Conservation (phyloP, 495 filamentous ascomycete species). For the Aspergillus campestris region DNA sequence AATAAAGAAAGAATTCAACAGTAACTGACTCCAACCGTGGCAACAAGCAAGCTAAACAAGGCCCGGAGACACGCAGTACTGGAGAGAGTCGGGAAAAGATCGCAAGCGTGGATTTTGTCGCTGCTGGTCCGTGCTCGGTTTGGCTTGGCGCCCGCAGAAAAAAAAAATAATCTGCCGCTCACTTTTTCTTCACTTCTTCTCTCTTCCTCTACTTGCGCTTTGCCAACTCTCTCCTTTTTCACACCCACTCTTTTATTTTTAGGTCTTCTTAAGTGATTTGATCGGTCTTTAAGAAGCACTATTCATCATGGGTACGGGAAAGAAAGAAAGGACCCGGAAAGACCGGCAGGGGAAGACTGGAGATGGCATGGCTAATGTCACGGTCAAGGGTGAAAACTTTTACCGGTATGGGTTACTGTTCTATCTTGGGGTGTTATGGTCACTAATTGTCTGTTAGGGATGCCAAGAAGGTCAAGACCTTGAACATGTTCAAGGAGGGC, state of each 20-base stretch:
- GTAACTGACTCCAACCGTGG: not conserved
- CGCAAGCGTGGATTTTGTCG: slow-evolving; percentile 35
- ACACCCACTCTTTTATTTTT: slow-evolving; percentile 23
- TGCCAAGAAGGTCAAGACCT: slow-evolving; percentile 77
- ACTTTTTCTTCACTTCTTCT: slow-evolving; percentile 25
- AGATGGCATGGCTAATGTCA: slow-evolving; percentile 86
- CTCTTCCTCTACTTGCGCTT: slow-evolving; percentile 30
- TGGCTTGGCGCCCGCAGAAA: slow-evolving; percentile 26
- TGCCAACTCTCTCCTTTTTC: slow-evolving; percentile 22
- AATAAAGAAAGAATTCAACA: slow-evolving; percentile 1
- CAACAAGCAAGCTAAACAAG: slow-evolving; percentile 5
- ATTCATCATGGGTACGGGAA: slow-evolving; percentile 78
- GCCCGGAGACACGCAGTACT: slow-evolving; percentile 9
- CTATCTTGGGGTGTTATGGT: not conserved
- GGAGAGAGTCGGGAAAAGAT: slow-evolving; percentile 22
- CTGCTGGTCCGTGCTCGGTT: slow-evolving; percentile 32
- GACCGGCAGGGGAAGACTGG: slow-evolving; percentile 70
- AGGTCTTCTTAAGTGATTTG: slow-evolving; percentile 19
- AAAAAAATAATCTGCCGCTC: slow-evolving; percentile 26
- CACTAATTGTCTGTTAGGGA: slow-evolving; percentile 33
- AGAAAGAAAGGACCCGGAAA: slow-evolving; percentile 83
- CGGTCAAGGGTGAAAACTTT: slow-evolving; percentile 92
- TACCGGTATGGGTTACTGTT: slow-evolving; percentile 49
- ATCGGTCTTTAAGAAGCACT: slow-evolving; percentile 12
- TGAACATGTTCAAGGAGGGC: slow-evolving; percentile 85